phyloP scores from a whole-genome alignment of 306 rosid genomes.

The Prinsepia uniflora region DNA sequence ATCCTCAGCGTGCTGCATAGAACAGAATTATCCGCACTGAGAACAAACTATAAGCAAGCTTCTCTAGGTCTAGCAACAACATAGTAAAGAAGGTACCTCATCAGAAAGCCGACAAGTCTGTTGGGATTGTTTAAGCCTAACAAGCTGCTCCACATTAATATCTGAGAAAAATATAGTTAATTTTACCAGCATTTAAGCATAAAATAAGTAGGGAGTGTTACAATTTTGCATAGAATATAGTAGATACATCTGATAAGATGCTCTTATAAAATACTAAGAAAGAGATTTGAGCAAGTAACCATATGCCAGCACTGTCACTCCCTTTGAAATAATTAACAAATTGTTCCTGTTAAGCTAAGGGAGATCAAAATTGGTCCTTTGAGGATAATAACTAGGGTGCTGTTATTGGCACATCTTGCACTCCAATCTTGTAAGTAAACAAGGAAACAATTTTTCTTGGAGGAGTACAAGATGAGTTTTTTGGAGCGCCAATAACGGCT shows the following conservation, averaged over 20 bases:
- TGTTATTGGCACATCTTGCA: too few relatives aligned
- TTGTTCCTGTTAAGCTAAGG: background rate
- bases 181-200: constrained; percentile 24
- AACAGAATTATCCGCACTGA: constrained; percentile 23
- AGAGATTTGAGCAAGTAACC: background rate
- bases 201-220: background rate
- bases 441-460: too few relatives aligned
- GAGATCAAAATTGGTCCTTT: background rate
- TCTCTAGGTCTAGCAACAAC: constrained; percentile 14
- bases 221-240: background rate
- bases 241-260: background rate
- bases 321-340: background rate
- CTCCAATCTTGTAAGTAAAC: too few relatives aligned
- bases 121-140: constrained; percentile 73
- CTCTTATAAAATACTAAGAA: background rate
- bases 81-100: constrained; percentile 52
- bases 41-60: constrained; percentile 19
- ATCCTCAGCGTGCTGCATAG: constrained; percentile 70
- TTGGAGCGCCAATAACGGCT: too few relatives aligned
- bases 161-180: constrained; percentile 40
- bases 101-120: constrained; percentile 57
- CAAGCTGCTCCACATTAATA: constrained; percentile 57
- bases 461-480: too few relatives aligned
- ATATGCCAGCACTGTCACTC: background rate
- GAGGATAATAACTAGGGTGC: too few relatives aligned